Evolutionary conservation across 1,284 basidiomycete species (phyloP), one percentile per base, ranked within the genome.

Genomic region (Ustilago tritici): DNA sequence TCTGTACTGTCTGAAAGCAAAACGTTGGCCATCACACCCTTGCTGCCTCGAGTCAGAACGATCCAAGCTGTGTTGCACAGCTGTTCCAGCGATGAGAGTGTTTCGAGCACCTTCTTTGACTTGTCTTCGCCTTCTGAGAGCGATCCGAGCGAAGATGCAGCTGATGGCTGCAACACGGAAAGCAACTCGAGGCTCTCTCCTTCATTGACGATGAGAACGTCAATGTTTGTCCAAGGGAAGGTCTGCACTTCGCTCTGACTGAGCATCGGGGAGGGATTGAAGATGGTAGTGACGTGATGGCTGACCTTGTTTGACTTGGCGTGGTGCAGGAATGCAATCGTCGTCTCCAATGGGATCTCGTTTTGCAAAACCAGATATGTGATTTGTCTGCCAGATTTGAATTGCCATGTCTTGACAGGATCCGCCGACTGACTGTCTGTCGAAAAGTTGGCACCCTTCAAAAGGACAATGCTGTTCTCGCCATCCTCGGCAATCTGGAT

Each of bases 241-340:
- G 75, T 53, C 6, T 79, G 76, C 17, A 90, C 84, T 65, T 89
- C 85, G 0, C 75, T 72, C 1, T 65, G 47, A 1, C 84, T 78
- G 2, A 88, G 88, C 88, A 90, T 89, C 6, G 90, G 90, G 0
- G 88, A 88, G 0, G 90, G 90, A 80, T 90, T 90, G 85, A 89
- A 89, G n/a, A 90, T 64, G 54, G 78, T 58, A 36, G 67, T 70
- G 0, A 79, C 68, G 43, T 65, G 61, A 32, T 61, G 62, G 12
- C 46, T 54, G 3, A 55, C 56, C 11, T 58, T 47, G 14, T 60
- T 38, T 49, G 69, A 66, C 46, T 68, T 63, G 19, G 72, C 67
- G 23, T 64, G 19, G 66, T 65, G 31, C 57, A 89, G 84, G 73
- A 88, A 88, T 4, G 86, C 78, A 15, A 85, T 64, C 6, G 89